Conservation (phyloP, 2,329 filamentous ascomycete genomes). For the Pyricularia pennisetigena region DNA sequence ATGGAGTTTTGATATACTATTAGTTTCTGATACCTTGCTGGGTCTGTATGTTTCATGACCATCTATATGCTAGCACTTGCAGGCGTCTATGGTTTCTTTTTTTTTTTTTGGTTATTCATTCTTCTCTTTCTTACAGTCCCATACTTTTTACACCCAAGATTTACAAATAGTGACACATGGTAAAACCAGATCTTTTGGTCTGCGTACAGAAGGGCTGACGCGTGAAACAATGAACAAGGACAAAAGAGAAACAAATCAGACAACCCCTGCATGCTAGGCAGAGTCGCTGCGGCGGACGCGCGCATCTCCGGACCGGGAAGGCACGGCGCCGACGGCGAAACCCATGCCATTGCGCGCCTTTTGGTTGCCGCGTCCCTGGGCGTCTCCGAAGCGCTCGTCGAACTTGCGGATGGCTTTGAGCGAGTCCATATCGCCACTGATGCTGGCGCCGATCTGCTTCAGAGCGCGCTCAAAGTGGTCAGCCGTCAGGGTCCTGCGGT, state of each 20-base stretch:
- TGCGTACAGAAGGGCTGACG: not conserved
- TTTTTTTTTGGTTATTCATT: not conserved
- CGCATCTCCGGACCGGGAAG: constrained; percentile 31
- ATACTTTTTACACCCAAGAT: not conserved
- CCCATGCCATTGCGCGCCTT: constrained; percentile 48
- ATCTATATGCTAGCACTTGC: not conserved
- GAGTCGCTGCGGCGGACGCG: constrained; percentile 25
- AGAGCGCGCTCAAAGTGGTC: constrained; percentile 80
- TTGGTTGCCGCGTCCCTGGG: constrained; percentile 55
- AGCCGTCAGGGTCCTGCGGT: constrained; percentile 53
- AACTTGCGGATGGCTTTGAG: constrained; percentile 85
- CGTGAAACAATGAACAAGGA: not conserved
- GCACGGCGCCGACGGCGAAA: constrained; percentile 39
- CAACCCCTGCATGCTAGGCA: not conserved
- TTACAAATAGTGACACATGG: not conserved
- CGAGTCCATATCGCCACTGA: constrained; percentile 86
- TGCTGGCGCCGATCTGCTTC: constrained; percentile 82
- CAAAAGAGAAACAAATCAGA: not conserved
- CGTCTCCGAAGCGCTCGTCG: constrained; percentile 88
- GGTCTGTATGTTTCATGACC: not conserved
- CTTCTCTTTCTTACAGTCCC: not conserved
- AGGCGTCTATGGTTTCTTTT: not conserved
- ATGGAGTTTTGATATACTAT: not conserved
- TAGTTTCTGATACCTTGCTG: not conserved
- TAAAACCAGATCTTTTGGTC: no score